phyloP scores from a whole-genome alignment of 1,139 yeast genomes.

The Saccharomyces hybrid region DNA sequence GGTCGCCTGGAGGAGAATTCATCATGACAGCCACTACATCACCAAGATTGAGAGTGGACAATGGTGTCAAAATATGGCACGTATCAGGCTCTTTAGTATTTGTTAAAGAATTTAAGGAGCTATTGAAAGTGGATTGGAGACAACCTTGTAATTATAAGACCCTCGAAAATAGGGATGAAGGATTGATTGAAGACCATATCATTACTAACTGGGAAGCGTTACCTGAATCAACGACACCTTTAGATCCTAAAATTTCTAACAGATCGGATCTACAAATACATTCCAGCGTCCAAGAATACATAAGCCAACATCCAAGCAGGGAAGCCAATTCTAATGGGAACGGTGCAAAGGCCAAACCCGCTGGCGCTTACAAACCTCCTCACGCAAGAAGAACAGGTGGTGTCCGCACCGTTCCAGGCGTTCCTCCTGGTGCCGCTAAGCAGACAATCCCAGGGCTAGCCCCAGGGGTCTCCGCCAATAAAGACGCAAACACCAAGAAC shows the following conservation, averaged over 20 bases:
- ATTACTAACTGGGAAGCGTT: constrained; percentile 37
- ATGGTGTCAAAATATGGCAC: constrained; percentile 92
- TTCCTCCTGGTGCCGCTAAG: constrained; percentile 9
- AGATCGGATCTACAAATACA: constrained; percentile 43
- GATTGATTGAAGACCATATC: constrained; percentile 15
- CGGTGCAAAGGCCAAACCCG: constrained; percentile 45
- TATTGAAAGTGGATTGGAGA: constrained; percentile 80
- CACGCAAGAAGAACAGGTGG: constrained; percentile 64
- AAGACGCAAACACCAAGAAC: constrained; percentile 59
- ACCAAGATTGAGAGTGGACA: constrained; percentile 94
- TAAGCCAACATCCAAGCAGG: constrained; percentile 38
- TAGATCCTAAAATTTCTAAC: constrained; percentile 26
- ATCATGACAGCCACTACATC: constrained; percentile 94
- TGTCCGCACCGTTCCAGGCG: constrained; percentile 33
- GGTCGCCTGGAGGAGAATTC: constrained; percentile 96
- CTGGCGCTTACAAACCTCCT: constrained; percentile 92
- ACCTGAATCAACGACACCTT: constrained; percentile 48
- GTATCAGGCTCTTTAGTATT: constrained; percentile 76
- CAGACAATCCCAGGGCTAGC: constrained; percentile 23
- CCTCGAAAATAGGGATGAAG: constrained; percentile 7
- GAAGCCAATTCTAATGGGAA: constrained; percentile 32
- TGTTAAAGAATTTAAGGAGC: constrained; percentile 72
- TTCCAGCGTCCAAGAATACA: constrained; percentile 54
- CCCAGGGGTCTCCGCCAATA: constrained; percentile 31
- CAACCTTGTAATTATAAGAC: constrained; percentile 36